Percentiles rank a stretch among this genome's conserved stretches.
Evolutionary conservation across 331 rosid species (phyloP).

Genomic region (Prunus yedoensis): DNA sequence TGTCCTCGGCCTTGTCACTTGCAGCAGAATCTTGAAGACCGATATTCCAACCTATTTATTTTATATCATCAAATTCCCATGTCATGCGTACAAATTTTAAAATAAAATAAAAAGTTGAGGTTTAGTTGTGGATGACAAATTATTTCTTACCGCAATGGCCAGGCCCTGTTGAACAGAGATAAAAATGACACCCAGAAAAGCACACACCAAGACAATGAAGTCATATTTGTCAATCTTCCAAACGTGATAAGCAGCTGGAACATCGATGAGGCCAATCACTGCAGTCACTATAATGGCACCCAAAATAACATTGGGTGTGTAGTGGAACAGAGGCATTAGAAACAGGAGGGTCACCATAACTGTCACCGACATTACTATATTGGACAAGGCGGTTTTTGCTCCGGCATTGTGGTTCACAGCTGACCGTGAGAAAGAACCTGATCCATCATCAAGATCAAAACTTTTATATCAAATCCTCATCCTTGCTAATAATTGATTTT

Average conservation of each 20-base stretch:
- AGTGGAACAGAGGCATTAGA: slow-evolving; percentile 85
- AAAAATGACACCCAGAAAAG: slow-evolving; percentile 79
- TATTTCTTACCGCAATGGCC: slow-evolving; percentile 64
- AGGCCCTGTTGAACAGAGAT: slow-evolving; percentile 83
- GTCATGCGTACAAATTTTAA: no score
- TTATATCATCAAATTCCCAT: slow-evolving; percentile 12
- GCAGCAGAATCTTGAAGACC: slow-evolving; percentile 70
- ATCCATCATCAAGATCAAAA: slow-evolving; percentile 3
- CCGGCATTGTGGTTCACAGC: slow-evolving; percentile 94
- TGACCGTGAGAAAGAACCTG: slow-evolving; percentile 90
- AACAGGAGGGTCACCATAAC: slow-evolving; percentile 83
- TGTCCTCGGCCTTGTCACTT: slow-evolving; percentile 85
- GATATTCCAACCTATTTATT: slow-evolving; percentile 73
- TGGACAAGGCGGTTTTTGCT: slow-evolving; percentile 70
- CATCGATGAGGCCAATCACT: slow-evolving; percentile 75
- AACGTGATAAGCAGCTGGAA: slow-evolving; percentile 58
- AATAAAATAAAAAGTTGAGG: no score
- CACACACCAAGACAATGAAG: slow-evolving; percentile 59
- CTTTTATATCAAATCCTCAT: background rate
- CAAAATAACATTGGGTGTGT: slow-evolving; percentile 82
- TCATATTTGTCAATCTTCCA: slow-evolving; percentile 91
- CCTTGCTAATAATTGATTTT: background rate
- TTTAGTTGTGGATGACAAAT: no score
- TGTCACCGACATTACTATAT: slow-evolving; percentile 73
- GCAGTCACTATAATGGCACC: slow-evolving; percentile 88